These are phyloP conservation scores for Oidium heveae DNA, from an alignment of 2,329 filamentous ascomycete genomes.

Conservation along the genomic window DNA sequence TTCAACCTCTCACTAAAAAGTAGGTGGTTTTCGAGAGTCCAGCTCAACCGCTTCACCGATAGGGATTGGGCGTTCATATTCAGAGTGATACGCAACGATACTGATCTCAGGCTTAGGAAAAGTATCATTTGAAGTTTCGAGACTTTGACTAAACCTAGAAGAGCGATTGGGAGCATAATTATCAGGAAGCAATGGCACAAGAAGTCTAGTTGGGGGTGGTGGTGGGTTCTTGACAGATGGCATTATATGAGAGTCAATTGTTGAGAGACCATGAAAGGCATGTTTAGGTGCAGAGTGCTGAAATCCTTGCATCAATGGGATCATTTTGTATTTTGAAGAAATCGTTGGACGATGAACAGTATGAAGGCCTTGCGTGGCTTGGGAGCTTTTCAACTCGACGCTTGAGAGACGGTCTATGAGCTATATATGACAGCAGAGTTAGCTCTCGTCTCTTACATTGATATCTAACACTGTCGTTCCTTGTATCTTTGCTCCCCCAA, in stretches of 20 bases:
- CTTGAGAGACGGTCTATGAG: neutral
- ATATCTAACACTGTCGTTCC: too few relatives aligned
- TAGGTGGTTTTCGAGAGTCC: too few relatives aligned
- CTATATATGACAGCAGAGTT: neutral
- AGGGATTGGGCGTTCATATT: too few relatives aligned
- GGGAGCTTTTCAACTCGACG: neutral
- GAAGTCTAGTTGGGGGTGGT: constrained; percentile 17
- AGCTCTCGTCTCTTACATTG: too few relatives aligned
- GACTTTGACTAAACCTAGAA: constrained; percentile 16
- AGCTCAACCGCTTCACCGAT: too few relatives aligned
- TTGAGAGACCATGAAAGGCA: constrained; percentile 12
- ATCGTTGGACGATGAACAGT: constrained; percentile 13
- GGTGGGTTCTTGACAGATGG: constrained; percentile 18
- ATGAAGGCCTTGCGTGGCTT: neutral
- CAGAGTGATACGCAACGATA: too few relatives aligned
- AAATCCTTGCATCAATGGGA: constrained; percentile 39
- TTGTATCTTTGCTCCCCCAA: too few relatives aligned
- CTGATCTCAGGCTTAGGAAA: neutral
- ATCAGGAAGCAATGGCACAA: constrained; percentile 34
- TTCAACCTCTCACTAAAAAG: too few relatives aligned
- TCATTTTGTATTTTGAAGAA: constrained; percentile 11
- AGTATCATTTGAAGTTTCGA: constrained; percentile 19
- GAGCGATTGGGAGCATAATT: constrained; percentile 19
- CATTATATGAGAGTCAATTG: constrained; percentile 24
- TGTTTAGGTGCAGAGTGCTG: constrained; percentile 20